These are phyloP conservation scores for Irineochytrium annulatum DNA, from an alignment of 192 early-diverging fungal genomes.

Conservation along the genomic window DNA sequence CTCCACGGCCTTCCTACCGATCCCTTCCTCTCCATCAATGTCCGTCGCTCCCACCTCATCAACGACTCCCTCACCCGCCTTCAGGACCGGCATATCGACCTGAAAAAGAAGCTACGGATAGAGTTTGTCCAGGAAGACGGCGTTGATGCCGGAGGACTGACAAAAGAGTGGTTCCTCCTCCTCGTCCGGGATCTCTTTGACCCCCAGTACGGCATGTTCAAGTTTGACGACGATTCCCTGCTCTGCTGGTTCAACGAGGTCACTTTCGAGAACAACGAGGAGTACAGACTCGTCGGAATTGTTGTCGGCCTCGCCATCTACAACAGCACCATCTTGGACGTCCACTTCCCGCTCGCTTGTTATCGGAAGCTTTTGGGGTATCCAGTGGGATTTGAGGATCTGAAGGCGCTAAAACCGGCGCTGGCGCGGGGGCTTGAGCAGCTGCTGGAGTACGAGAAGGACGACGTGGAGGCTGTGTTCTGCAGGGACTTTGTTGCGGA, in stretches of 20 bases:
- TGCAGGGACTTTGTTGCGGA: slow-evolving; percentile 70
- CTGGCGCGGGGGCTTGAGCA: slow-evolving; percentile 73
- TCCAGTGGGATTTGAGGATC: slow-evolving; percentile 64
- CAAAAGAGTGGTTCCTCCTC: slow-evolving; percentile 91
- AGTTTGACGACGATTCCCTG: slow-evolving; percentile 74
- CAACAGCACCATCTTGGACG: slow-evolving; percentile 86
- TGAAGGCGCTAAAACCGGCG: slow-evolving; percentile 70
- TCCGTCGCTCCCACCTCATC: slow-evolving; percentile 42
- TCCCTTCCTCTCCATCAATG: slow-evolving; percentile 47
- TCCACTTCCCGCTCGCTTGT: slow-evolving; percentile 77
- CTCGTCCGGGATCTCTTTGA: slow-evolving; percentile 86
- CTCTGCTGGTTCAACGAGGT: slow-evolving; percentile 76
- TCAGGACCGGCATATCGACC: slow-evolving; percentile 39
- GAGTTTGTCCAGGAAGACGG: slow-evolving; percentile 55
- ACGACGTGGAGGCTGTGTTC: slow-evolving; percentile 73
- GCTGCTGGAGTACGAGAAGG: slow-evolving; percentile 65
- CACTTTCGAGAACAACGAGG: slow-evolving; percentile 52
- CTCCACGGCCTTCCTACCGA: slow-evolving; percentile 41
- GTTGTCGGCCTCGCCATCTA: slow-evolving; percentile 90
- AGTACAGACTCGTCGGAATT: slow-evolving; percentile 83
- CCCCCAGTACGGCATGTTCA: slow-evolving; percentile 78
- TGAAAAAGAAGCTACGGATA: slow-evolving; percentile 52
- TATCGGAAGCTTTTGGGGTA: slow-evolving; percentile 85
- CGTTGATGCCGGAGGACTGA: slow-evolving; percentile 89
- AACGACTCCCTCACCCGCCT: slow-evolving; percentile 53